A percentile compares a stretch with the other conserved stretches of the same genome.
Conservation (phyloP, 495 filamentous ascomycete genomes). For the Stereocaulon alpinum region DNA sequence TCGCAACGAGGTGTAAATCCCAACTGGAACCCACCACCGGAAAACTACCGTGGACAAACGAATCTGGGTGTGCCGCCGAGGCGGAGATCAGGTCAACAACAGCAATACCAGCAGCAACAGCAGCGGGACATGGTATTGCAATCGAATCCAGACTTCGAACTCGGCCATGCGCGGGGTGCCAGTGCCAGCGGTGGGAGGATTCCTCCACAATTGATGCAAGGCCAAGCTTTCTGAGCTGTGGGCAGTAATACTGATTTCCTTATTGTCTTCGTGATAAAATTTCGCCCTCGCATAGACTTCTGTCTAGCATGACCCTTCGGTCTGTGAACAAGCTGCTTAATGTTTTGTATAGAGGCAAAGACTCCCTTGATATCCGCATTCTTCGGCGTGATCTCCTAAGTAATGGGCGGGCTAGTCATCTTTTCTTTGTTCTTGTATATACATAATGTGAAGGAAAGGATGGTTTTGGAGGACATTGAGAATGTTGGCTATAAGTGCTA, state of each 20-base stretch:
- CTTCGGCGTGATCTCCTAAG: too few relatives aligned
- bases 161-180: slow-evolving; percentile 31
- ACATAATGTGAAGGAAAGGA: too few relatives aligned
- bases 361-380: too few relatives aligned
- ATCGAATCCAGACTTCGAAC: slow-evolving; percentile 66
- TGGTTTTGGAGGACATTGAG: too few relatives aligned
- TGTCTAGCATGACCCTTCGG: too few relatives aligned
- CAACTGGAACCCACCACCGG: slow-evolving; percentile 50
- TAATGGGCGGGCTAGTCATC: too few relatives aligned
- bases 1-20: slow-evolving; percentile 81
- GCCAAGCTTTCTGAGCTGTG: slow-evolving; percentile 15
- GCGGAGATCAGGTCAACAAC: slow-evolving; percentile 31
- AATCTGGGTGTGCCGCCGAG: slow-evolving; percentile 18
- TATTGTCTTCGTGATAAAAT: not conserved
- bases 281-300: not conserved
- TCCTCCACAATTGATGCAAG: slow-evolving; percentile 10
- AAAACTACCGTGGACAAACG: slow-evolving; percentile 7
- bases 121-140: slow-evolving; percentile 49
- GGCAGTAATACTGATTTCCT: not conserved
- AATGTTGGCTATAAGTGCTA: too few relatives aligned
- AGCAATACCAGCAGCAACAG: slow-evolving; percentile 35
- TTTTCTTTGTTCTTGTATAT: too few relatives aligned
- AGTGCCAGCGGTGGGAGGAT: slow-evolving; percentile 4
- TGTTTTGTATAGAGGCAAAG: too few relatives aligned
- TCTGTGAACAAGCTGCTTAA: too few relatives aligned